phyloP scores from a whole-genome alignment of 2,329 filamentous ascomycete species.

The Tolypocladium endophyticum region DNA sequence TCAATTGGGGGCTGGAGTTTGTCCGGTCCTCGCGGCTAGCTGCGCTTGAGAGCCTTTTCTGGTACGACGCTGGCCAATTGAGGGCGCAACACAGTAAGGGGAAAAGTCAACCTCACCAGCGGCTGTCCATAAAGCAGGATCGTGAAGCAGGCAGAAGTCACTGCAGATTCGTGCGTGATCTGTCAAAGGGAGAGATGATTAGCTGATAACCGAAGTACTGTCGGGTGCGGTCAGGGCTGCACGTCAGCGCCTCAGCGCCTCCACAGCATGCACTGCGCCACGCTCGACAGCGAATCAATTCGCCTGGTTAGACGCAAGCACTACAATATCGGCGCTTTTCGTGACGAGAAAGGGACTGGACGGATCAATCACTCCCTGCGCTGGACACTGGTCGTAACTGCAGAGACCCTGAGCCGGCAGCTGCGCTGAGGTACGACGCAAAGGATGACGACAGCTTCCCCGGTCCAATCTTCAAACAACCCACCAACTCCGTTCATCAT shows the following conservation, averaged over 20 bases:
- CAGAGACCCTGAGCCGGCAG: not conserved
- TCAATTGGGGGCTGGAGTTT: not conserved
- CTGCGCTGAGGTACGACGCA: too few relatives aligned
- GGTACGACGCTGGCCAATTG: not conserved
- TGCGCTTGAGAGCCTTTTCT: not conserved
- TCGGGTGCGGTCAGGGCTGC: not conserved
- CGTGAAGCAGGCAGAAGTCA: not conserved
- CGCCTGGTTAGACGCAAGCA: not conserved
- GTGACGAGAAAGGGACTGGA: not conserved
- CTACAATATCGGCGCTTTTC: not conserved
- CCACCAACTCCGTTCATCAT: constrained; percentile 4
- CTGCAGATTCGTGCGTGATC: not conserved
- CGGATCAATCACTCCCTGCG: not conserved
- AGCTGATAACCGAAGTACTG: not conserved
- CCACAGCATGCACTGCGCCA: not conserved
- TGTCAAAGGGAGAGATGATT: not conserved
- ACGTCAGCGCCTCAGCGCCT: not conserved
- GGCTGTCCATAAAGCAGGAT: not conserved
- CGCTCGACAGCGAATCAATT: not conserved
- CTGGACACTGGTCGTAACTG: not conserved
- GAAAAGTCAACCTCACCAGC: not conserved
- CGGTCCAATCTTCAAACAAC: not conserved
- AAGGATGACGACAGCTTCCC: not conserved
- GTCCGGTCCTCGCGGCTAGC: not conserved
- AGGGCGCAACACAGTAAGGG: not conserved